Conservation (phyloP, 176 grass and related monocot genomes). For the Paspalum notatum region DNA sequence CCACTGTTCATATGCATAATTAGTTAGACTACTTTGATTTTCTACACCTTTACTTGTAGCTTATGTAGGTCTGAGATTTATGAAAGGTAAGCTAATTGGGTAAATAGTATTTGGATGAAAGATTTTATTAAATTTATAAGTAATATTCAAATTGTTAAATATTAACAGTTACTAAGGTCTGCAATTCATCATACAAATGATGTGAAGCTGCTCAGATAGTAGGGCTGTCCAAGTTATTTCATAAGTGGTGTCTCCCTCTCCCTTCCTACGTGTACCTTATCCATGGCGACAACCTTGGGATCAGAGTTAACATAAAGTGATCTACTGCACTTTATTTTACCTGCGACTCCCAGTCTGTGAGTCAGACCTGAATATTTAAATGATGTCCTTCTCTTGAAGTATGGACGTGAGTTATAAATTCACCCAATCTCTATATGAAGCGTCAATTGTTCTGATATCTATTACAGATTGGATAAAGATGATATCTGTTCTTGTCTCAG, state of each 20-base stretch:
- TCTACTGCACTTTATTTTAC: constrained; percentile 30
- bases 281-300: constrained; percentile 5
- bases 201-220: neutral
- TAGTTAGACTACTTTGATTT: neutral
- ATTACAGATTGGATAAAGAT: constrained; percentile 14
- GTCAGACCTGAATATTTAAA: constrained; percentile 34
- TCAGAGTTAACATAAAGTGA: constrained; percentile 17
- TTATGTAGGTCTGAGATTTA: neutral
- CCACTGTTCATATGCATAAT: neutral
- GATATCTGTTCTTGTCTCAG: neutral
- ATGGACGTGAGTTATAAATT: neutral
- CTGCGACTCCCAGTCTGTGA: neutral
- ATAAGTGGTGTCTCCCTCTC: neutral
- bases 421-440: constrained; percentile 20
- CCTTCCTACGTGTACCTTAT: neutral
- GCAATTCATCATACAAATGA: neutral
- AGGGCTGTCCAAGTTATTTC: neutral
- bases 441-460: constrained; percentile 1
- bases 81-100: constrained; percentile 6
- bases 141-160: constrained; percentile 5
- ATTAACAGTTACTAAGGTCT: constrained; percentile 1
- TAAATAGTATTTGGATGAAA: neutral
- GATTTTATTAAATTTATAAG: neutral
- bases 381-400: constrained; percentile 1
- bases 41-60: neutral